Base-by-base conservation (phyloP, 164 flowering plant species). In the Macadamia tetraphylla region DNA sequence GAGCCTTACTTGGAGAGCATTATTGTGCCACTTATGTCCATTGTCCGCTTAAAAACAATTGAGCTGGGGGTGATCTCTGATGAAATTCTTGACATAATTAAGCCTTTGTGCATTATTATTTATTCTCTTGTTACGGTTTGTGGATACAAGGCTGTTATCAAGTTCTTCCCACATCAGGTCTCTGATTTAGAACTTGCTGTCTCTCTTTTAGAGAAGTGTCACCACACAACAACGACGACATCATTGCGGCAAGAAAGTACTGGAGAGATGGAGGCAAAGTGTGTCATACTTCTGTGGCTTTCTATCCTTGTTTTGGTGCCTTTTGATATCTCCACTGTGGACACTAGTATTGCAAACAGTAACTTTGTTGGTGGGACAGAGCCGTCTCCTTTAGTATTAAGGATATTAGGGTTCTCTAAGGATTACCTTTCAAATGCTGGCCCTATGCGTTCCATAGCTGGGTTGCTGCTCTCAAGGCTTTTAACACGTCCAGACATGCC, bases 91-190 rank as follows among this genome's bases (percentile, higher is more conserved):
- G 80, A 87, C 65, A 71, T 89, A 58, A 86, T 94, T 76, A 87
- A 88, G 83, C 97, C 95, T 7, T 57, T 92, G 63, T 86, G 92
- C 76, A 89, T 92, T 63, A 79, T 94, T 65, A 81, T 94, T 30
- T 94, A 92, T 71, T 69, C 96, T 1, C 73, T 94, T 60, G 95
- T 94, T 40, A 92, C 96, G 4, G 97, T 90, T 56, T 94, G 97
- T 75, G 97, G 97, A 29, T 90, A 88, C 88, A 94, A 94, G 81
- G 84, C 96, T 51, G 97, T 94, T 53, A 79, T 81, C 64, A 92
- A 83, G 83, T 94, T 94, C 76, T 92, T 92, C 71, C 97, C 99
- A 0, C 99, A 94, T 78, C 97, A 92, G 67, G 99, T 94, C 62
- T 89, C 97, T 63, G 97, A 94, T 79, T 71, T 94, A 63, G 99